A percentile compares a stretch with the other conserved stretches of the same genome.
Conservation (phyloP, 2,329 filamentous ascomycete species). For the Aspergillus versicolor region DNA sequence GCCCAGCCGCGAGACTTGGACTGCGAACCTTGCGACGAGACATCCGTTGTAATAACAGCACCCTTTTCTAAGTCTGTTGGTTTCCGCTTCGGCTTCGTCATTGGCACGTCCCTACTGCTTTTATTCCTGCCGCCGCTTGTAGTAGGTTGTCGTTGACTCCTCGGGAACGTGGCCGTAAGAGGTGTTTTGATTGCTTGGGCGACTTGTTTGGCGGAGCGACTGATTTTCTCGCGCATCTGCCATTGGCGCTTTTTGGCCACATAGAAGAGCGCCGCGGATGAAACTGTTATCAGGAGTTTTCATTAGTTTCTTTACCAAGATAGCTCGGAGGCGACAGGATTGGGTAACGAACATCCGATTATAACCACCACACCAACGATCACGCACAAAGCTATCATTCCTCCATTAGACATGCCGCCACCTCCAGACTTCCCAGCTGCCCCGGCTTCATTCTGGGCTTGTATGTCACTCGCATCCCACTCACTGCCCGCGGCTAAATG, state of each 20-base stretch:
- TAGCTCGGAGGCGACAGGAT: not conserved
- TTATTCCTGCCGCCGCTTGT: not conserved
- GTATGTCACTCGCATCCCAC: conserved; percentile 12
- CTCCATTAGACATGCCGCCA: conserved; percentile 14
- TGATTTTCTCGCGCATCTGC: conserved; percentile 19
- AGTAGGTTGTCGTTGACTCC: not conserved
- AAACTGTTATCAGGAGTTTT: conserved; percentile 6
- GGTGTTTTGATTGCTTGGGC: conserved; percentile 17
- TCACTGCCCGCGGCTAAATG: conserved; percentile 10
- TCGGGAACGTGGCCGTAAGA: conserved; percentile 17
- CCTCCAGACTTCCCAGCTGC: conserved; percentile 11
- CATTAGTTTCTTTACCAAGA: not conserved
- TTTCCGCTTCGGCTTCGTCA: not conserved
- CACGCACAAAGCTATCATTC: conserved; percentile 21
- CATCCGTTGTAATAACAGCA: conserved; percentile 3
- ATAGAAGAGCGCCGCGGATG: conserved; percentile 19
- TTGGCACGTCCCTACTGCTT: not conserved
- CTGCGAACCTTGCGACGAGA: not conserved
- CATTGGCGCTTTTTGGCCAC: conserved; percentile 21
- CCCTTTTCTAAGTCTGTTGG: conserved; percentile 15
- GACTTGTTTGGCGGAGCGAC: conserved; percentile 16
- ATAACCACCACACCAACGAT: conserved; percentile 21
- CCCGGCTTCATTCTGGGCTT: conserved; percentile 14
- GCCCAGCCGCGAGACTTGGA: conserved; percentile 12
- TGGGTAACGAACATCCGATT: conserved; percentile 18